phyloP scores from a whole-genome alignment of 495 filamentous ascomycete genomes.

The Xylaria acuta region DNA sequence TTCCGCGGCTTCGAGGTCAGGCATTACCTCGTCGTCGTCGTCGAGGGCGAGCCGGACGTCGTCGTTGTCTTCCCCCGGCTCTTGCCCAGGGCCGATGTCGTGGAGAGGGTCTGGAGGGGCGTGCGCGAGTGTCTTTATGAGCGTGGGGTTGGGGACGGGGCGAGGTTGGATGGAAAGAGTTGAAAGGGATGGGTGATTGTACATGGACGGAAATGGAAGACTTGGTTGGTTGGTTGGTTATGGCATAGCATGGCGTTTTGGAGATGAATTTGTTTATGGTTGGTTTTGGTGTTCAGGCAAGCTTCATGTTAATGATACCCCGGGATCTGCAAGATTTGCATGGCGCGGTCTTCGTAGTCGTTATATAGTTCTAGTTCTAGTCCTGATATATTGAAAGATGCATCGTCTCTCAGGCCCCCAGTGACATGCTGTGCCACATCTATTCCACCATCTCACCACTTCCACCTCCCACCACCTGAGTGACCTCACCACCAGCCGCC shows the following conservation, averaged over 20 bases:
- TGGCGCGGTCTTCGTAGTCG: neutral
- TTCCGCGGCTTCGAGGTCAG: constrained; percentile 91
- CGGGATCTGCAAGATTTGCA: neutral
- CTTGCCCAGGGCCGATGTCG: constrained; percentile 69
- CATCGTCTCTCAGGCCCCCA: neutral
- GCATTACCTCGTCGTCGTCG: constrained; percentile 88
- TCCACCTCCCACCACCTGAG: constrained; percentile 14
- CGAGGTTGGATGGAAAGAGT: constrained; percentile 23
- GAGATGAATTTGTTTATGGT: neutral
- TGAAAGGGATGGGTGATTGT: neutral
- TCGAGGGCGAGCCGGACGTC: constrained; percentile 86
- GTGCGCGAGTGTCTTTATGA: constrained; percentile 79
- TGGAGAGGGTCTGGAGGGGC: constrained; percentile 89
- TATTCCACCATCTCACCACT: constrained; percentile 8
- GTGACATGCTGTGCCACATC: neutral
- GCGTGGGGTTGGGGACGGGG: constrained; percentile 42
- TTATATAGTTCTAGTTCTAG: constrained; percentile 8
- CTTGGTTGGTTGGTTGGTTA: neutral
- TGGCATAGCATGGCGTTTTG: constrained; percentile 25
- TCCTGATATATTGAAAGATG: neutral
- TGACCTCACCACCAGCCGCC: constrained; percentile 16
- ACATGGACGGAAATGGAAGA: neutral
- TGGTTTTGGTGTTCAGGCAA: constrained; percentile 7
- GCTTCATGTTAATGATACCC: constrained; percentile 37
- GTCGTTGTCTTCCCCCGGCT: constrained; percentile 92